Conservation (phyloP, 306 rosid species). For the Coriaria nepalensis region DNA sequence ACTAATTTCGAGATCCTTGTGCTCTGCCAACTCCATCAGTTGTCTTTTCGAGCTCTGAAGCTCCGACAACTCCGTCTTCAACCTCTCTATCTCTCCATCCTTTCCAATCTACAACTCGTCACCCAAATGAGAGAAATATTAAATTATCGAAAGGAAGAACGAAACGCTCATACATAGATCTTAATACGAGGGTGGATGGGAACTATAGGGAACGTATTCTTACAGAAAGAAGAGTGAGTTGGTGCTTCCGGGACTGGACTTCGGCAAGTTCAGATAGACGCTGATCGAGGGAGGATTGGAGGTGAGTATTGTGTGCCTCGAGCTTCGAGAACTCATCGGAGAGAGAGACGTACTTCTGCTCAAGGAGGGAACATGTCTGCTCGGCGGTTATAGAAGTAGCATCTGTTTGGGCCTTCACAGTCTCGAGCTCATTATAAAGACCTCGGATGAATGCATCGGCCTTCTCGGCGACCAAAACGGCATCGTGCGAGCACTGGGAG, state of each 20-base stretch:
- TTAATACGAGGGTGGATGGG: background rate
- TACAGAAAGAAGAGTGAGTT: slow-evolving; percentile 46
- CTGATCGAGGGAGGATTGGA: slow-evolving; percentile 52
- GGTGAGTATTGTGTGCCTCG: slow-evolving; percentile 42
- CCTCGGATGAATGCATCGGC: slow-evolving; percentile 74
- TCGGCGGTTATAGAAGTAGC: slow-evolving; percentile 84
- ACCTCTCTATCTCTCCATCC: slow-evolving; percentile 76
- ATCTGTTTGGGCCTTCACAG: slow-evolving; percentile 61
- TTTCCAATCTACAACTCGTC: slow-evolving; percentile 44
- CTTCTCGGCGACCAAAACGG: slow-evolving; percentile 43
- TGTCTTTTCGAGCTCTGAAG: slow-evolving; percentile 80
- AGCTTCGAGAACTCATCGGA: slow-evolving; percentile 67
- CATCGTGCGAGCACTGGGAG: slow-evolving; percentile 44
- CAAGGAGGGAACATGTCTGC: slow-evolving; percentile 84
- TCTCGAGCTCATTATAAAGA: slow-evolving; percentile 64
- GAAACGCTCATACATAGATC: background rate
- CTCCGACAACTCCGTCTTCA: slow-evolving; percentile 53
- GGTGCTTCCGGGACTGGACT: slow-evolving; percentile 47
- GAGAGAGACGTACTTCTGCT: slow-evolving; percentile 78
- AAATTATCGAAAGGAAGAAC: background rate
- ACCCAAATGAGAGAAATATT: background rate
- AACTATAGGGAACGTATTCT: background rate
- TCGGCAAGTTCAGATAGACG: slow-evolving; percentile 41
- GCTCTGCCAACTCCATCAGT: slow-evolving; percentile 57
- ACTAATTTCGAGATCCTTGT: slow-evolving; percentile 53